Base-by-base conservation (phyloP, 495 filamentous ascomycete genomes). In the Annulohypoxylon nitens region DNA sequence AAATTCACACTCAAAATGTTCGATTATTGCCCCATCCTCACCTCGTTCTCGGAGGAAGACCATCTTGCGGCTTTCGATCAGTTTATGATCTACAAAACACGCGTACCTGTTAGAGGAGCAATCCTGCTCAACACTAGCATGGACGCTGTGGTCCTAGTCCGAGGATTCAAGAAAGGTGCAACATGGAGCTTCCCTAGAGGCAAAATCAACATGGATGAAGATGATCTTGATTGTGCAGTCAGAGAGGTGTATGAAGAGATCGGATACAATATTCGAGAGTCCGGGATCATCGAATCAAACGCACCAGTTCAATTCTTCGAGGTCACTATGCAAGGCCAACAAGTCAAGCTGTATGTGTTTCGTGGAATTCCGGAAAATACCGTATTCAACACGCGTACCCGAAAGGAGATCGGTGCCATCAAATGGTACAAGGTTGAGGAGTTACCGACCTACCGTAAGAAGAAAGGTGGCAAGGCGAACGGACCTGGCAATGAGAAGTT, bases 341-440 rank as follows among this genome's bases (percentile, higher is more conserved):
- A 98, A 78, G 92, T 99, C 81, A 86, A 91, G 71, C 84, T 98
- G 33, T 99, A 94, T 77, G 91, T 98, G 48, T 95, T 98, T 77
- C 89, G 93, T 23, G 90, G 93, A 57, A 88, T 98, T 16, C 91
- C 93, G 12, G 91, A 91, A 81, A 90, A 97, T 75, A 93, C 93
- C 2, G 75, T 90, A 60, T 99, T 99, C 78, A 90, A 93, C 74
- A 93, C 97, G 10, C 90, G 90, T 57, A 98, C 96, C 4, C 86
- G 96, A 57, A 98, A 98, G 79, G 97, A 99, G 81, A 99, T 99
- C 79, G 97, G 95, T 78, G 94, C 92, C 81, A 96, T 99, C 66
- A 83, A 91, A 75, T 99, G 96, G 96, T 97, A 95, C 80, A 92
- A 88, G 65, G 82, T 99, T 12, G 91, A 92, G 0, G 94, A 97